Conservation (phyloP, 2,329 filamentous ascomycete genomes). For the Xylariomycetidae sp. region DNA sequence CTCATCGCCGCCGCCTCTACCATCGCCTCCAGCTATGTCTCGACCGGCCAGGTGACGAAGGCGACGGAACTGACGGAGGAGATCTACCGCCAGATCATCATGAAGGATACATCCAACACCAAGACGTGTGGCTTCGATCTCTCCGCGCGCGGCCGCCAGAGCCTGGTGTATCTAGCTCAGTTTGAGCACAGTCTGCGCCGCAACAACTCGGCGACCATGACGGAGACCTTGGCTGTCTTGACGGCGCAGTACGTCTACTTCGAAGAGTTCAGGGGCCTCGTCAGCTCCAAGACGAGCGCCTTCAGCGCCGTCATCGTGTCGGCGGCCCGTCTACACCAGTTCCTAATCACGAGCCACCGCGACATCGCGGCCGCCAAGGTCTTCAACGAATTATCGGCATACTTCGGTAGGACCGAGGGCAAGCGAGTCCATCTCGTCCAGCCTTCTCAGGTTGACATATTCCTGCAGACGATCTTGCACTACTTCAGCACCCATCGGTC, state of each 20-base stretch:
- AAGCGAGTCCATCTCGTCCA: slow-evolving; percentile 14
- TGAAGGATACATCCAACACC: slow-evolving; percentile 28
- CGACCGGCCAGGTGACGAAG: slow-evolving; percentile 25
- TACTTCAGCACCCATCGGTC: slow-evolving; percentile 31
- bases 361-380: neutral
- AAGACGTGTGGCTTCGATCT: slow-evolving; percentile 27
- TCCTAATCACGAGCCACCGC: slow-evolving; percentile 15
- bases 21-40: slow-evolving; percentile 33
- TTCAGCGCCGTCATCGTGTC: slow-evolving; percentile 31
- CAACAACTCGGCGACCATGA: slow-evolving; percentile 27
- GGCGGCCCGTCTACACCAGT: slow-evolving; percentile 29
- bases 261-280: slow-evolving; percentile 32
- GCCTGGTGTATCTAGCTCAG: slow-evolving; percentile 39
- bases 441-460: slow-evolving; percentile 23
- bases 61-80: slow-evolving; percentile 30
- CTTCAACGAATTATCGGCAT: neutral
- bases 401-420: neutral
- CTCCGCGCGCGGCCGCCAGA: slow-evolving; percentile 27
- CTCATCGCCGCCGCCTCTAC: slow-evolving; percentile 29
- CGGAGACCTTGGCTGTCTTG: slow-evolving; percentile 37
- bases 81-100: slow-evolving; percentile 33
- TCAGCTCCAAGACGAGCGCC: slow-evolving; percentile 29
- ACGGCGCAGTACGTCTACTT: slow-evolving; percentile 38
- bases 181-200: slow-evolving; percentile 35
- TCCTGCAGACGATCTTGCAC: slow-evolving; percentile 26